Evolutionary conservation across 768 basidiomycete genomes (phyloP).

Genomic region (Termitomyces heimii): DNA sequence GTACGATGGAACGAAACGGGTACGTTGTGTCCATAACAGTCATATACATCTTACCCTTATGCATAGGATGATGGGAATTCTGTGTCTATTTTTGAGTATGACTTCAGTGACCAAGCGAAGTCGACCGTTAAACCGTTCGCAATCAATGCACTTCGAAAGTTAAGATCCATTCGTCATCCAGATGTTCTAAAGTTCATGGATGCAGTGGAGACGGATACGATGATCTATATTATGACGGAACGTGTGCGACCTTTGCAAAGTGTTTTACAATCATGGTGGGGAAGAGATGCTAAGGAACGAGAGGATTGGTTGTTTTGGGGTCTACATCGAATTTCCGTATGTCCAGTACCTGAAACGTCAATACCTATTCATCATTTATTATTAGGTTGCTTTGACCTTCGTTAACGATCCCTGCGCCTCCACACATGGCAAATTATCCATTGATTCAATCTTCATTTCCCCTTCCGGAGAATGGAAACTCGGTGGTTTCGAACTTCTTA

Average conservation of each 20-base stretch:
- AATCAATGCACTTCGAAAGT: constrained; percentile 83
- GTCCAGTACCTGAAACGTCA: constrained; percentile 22
- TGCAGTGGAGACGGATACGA: constrained; percentile 81
- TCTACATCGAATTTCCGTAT: constrained; percentile 80
- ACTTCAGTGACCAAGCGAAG: constrained; percentile 55
- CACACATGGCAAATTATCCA: constrained; percentile 75
- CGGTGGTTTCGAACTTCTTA: constrained; percentile 89
- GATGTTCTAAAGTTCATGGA: constrained; percentile 96
- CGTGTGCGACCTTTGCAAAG: constrained; percentile 71
- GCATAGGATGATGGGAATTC: constrained; percentile 78
- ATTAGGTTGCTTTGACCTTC: constrained; percentile 83
- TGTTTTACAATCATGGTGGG: constrained; percentile 56
- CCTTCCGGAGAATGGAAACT: constrained; percentile 96
- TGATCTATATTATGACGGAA: constrained; percentile 92
- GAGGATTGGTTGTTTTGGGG: constrained; percentile 96
- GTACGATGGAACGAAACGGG: constrained; percentile 86
- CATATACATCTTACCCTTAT: constrained; percentile 9
- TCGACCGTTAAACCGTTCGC: constrained; percentile 69
- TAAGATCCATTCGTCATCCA: constrained; percentile 90
- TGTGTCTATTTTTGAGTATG: constrained; percentile 92
- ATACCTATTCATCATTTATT: constrained; percentile 5
- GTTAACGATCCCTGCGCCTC: constrained; percentile 79
- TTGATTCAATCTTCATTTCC: constrained; percentile 83
- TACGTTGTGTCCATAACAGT: constrained; percentile 22
- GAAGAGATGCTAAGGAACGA: constrained; percentile 54